Evolutionary conservation across 176 grass and related monocot species (phyloP), one percentile per base, ranked within the genome.

Genomic region (Poa annua): DNA sequence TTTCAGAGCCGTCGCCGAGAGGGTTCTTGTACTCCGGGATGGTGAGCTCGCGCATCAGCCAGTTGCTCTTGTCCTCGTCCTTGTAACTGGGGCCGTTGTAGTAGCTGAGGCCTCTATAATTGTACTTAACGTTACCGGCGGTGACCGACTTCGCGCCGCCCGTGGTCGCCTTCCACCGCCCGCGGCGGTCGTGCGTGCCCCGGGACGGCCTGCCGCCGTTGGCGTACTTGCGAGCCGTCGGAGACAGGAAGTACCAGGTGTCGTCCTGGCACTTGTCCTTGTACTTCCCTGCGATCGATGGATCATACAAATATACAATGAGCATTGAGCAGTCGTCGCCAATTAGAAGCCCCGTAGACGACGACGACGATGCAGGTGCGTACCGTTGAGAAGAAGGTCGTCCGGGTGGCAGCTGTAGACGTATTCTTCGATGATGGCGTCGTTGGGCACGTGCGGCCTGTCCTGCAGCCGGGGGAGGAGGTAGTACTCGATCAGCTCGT

Each of bases 11-110:
- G 7, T 7, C 17, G 2, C 57, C 77, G 17, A 44, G 21, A 64
- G 78, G 65, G 47, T 39, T 89, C 47, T 41, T 47, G 36, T 77
- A 55, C 24, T 48, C 8, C 2, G 79, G 79, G 47, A 79, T 3
- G 55, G 74, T 81, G 73, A 78, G 11, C 79, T 90, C 88, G 1
- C 21, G 66, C 83, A 90, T 90, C 2, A 90, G 79, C 83, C 88
- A 83, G 73, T 83, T 73, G 83, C 66, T 66, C 83, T 78, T 81
- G 35, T 16, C 69, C 65, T 82, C 88, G 1, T 20, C 14, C 15
- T 34, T 66, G 55, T 57, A 57, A 4, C 16, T n/a, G 29, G 41
- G 26, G 25, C 88, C 79, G 20, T 73, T 10, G 66, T 56, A 24
- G 83, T 86, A 86, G 79, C 19, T 48, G 47, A 90, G 83, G 64